Base-by-base conservation (phyloP, 1,284 basidiomycete species). In the Pterulicium gracile region DNA sequence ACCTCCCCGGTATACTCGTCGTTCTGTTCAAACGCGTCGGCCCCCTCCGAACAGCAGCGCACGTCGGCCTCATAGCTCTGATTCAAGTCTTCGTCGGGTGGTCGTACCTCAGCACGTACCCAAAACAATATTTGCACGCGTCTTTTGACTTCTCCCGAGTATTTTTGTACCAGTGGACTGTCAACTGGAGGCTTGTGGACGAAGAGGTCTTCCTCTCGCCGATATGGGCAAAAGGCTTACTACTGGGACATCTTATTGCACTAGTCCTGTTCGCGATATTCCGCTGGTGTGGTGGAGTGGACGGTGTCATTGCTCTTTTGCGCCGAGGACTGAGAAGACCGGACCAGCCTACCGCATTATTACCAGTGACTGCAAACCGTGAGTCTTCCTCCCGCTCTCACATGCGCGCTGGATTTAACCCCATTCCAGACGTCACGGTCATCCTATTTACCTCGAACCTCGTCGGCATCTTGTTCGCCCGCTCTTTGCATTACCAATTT, bases 401-500 rank as follows among this genome's bases (percentile, higher is more conserved):
- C n/a, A n/a, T n/a, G n/a, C n/a, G n/a, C n/a, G 24, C 41, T 27
- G 20, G 39, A 43, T 20, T 52, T 57, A 27, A 55, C 21, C 46
- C 20, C 39, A 35, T 51, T 48, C 46, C 58, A 96, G 94, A 90
- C 58, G 75, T 90, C 32, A 74, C 82, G 7, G 84, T 84, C 0
- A 72, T 91, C 18, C 71, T 97, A 15, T 92, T 91, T 69, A 93
- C 90, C 1, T 88, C 87, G 13, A 98, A 98, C 59, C 63, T 98
- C 44, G 83, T 97, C 50, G 95, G 95, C 18, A 85, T 98, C 24
- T 55, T 88, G 3, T 97, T 88, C 61, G 89, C 96, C 13, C 79
- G 96, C n/a, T 96, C 93, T 13, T 66, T 99, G 46, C 95, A 99
- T 62, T 98, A 98, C 62, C 95, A 99, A 57, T 99, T 99, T 65